phyloP scores from a whole-genome alignment of 768 basidiomycete species.

The Mycena galopus region DNA sequence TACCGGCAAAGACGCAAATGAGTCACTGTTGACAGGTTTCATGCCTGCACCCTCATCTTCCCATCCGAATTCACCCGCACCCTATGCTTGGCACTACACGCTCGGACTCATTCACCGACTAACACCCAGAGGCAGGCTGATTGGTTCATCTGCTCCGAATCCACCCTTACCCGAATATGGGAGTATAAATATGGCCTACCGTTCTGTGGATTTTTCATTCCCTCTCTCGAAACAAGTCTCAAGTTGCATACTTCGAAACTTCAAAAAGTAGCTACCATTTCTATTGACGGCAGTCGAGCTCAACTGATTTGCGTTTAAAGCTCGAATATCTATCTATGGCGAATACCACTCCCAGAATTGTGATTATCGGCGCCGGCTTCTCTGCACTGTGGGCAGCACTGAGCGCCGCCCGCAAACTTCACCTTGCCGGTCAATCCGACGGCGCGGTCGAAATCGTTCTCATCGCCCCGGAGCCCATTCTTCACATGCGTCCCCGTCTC shows the following conservation, averaged over 20 bases:
- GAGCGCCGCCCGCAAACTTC: constrained; percentile 32
- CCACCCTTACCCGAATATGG: neutral
- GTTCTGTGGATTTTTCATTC: neutral
- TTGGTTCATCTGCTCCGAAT: neutral
- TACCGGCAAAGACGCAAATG: neutral
- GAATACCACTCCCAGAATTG: constrained; percentile 19
- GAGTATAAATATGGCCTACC: constrained; percentile 1
- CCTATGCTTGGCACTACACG: neutral
- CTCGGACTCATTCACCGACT: neutral
- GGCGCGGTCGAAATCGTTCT: constrained; percentile 27
- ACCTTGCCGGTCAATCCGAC: constrained; percentile 16
- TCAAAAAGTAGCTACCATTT: neutral
- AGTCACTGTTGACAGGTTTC: neutral
- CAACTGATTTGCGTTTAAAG: neutral
- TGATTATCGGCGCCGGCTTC: constrained; percentile 37
- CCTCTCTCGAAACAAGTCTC: neutral
- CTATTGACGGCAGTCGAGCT: neutral
- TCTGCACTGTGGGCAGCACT: constrained; percentile 36
- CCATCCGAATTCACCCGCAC: neutral
- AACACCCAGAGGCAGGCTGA: neutral
- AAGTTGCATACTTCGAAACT: neutral
- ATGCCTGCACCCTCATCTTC: neutral
- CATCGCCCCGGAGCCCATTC: constrained; percentile 37
- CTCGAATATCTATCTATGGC: constrained; percentile 1
- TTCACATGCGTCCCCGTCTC: constrained; percentile 37